Conservation (phyloP, 176 grass and related monocot genomes). For the Carex pumila region DNA sequence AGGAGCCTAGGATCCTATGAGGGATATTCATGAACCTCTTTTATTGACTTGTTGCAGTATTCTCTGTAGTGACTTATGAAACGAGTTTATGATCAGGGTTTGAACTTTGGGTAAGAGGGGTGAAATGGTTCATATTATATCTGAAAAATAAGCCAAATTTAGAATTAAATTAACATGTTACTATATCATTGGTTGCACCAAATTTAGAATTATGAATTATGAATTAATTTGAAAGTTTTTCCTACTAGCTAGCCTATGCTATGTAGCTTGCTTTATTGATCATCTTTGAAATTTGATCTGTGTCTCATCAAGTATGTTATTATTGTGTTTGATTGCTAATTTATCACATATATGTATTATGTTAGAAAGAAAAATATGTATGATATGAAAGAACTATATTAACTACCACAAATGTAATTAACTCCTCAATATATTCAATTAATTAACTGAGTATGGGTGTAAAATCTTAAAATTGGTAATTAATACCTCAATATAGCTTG, state of each 20-base stretch:
- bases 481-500: too few relatives aligned
- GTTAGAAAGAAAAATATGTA: too few relatives aligned
- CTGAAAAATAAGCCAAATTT: not conserved
- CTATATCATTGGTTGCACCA: not conserved
- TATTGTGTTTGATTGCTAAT: too few relatives aligned
- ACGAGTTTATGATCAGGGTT: not conserved
- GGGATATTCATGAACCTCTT: not conserved
- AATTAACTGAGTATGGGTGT: too few relatives aligned
- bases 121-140: not conserved
- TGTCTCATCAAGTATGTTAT: not conserved
- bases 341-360: too few relatives aligned
- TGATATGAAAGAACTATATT: too few relatives aligned
- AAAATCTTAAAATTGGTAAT: too few relatives aligned
- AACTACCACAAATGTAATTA: not conserved
- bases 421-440: not conserved
- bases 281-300: not conserved
- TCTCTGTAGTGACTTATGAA: not conserved
- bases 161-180: not conserved
- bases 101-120: not conserved
- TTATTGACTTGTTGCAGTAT: not conserved
- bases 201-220: not conserved
- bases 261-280: not conserved
- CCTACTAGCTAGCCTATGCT: not conserved
- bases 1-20: not conserved
- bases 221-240: not conserved